These are phyloP conservation scores for Rhizopus microsporus DNA, from an alignment of 371 early-diverging fungal species.

Conservation along the genomic window DNA sequence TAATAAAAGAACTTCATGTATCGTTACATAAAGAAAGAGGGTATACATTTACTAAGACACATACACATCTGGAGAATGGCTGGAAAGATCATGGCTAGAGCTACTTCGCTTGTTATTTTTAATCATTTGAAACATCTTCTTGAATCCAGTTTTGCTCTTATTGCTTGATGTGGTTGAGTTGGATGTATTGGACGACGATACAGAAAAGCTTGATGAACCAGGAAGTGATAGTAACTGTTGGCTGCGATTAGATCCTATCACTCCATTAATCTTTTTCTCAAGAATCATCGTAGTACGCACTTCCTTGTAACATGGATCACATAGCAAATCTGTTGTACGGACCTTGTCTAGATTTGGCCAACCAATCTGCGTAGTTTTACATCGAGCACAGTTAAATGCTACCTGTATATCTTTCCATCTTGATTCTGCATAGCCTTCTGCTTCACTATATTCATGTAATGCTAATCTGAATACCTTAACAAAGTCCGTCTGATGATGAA, in stretches of 20 bases:
- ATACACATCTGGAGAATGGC: constrained; percentile 2
- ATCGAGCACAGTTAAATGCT: constrained; percentile 37
- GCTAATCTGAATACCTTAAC: constrained; percentile 31
- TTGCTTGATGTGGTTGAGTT: constrained; percentile 5
- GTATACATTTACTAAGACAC: constrained; percentile 1
- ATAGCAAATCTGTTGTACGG: constrained; percentile 30
- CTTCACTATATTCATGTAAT: constrained; percentile 35
- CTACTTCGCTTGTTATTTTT: constrained; percentile 12
- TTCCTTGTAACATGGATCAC: constrained; percentile 40
- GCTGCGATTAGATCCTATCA: constrained; percentile 11
- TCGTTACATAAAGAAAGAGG: not conserved
- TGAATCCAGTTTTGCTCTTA: constrained; percentile 19
- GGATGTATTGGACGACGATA: constrained; percentile 15
- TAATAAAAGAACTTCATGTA: constrained; percentile 7
- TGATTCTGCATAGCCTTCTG: constrained; percentile 28
- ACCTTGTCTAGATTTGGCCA: constrained; percentile 51
- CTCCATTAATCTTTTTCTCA: constrained; percentile 40
- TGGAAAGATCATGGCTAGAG: constrained; percentile 3
- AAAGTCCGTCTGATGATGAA: constrained; percentile 21
- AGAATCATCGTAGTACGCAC: constrained; percentile 36
- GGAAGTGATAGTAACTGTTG: constrained; percentile 22
- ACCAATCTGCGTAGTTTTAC: constrained; percentile 16
- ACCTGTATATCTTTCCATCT: constrained; percentile 28
- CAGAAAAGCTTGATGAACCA: constrained; percentile 15
- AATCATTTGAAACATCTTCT: constrained; percentile 22